Conservation (phyloP, 345 rosid genomes). For the Bretschneidera sinensis region DNA sequence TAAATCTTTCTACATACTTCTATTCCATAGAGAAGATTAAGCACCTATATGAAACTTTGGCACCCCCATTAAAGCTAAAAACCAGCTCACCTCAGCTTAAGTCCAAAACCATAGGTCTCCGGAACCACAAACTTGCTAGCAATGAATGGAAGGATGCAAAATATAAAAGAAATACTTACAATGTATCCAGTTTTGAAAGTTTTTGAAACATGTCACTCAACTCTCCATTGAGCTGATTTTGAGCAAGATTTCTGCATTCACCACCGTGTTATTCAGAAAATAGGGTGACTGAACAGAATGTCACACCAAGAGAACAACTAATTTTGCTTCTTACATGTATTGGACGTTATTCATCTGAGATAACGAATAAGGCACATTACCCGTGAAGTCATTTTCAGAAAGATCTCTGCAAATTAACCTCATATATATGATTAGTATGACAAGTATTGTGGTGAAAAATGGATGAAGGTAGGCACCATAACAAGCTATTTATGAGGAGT, state of each 20-base stretch:
- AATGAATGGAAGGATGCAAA: too few relatives aligned
- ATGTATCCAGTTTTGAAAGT: conserved; percentile 52
- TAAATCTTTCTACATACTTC: too few relatives aligned
- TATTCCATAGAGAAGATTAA: too few relatives aligned
- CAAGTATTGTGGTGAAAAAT: background rate
- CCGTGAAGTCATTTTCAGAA: conserved; percentile 68
- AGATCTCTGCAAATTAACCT: conserved; percentile 60
- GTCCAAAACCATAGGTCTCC: too few relatives aligned
- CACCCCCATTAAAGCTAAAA: too few relatives aligned
- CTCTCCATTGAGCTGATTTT: conserved; percentile 71
- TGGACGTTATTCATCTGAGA: conserved; percentile 69
- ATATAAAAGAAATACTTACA: conserved; percentile 47
- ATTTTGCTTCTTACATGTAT: conserved; percentile 50
- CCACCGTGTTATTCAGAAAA: conserved; percentile 13
- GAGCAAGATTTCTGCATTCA: conserved; percentile 56
- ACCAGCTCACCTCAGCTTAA: too few relatives aligned
- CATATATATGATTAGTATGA: conserved; percentile 12
- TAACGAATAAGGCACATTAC: conserved; percentile 78
- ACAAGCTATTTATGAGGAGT: background rate
- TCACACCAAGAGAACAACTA: background rate
- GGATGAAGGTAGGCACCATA: background rate
- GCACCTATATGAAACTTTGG: background rate
- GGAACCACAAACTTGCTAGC: too few relatives aligned
- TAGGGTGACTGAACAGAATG: background rate
- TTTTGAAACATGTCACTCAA: conserved; percentile 81